These are phyloP conservation scores for Hypoxylon fuscum DNA, from an alignment of 495 filamentous ascomycete species.

Conservation along the genomic window DNA sequence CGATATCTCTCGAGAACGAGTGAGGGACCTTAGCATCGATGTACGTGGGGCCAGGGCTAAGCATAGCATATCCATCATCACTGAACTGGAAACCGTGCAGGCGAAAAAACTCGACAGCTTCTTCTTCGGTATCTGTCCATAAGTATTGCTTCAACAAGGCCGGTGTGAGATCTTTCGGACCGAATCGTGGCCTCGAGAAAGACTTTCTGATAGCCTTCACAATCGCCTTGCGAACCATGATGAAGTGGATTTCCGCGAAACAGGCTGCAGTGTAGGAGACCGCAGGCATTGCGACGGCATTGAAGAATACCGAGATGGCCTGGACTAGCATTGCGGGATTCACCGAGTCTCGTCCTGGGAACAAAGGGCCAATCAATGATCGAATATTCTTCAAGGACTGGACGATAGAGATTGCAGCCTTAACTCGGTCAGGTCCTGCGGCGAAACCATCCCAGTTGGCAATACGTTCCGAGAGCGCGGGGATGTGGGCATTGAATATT, in stretches of 20 bases:
- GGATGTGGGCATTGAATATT: slow-evolving; percentile 80
- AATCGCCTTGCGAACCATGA: slow-evolving; percentile 76
- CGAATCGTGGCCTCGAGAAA: slow-evolving; percentile 68
- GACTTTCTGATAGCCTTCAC: slow-evolving; percentile 72
- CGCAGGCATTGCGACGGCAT: slow-evolving; percentile 69
- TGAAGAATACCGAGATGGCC: slow-evolving; percentile 78
- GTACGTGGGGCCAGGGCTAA: slow-evolving; percentile 36
- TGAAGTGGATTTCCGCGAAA: slow-evolving; percentile 91
- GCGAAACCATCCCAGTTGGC: slow-evolving; percentile 80
- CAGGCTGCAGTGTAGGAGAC: slow-evolving; percentile 94
- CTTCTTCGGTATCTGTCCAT: slow-evolving; percentile 75
- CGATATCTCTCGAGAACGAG: slow-evolving; percentile 51
- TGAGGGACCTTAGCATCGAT: slow-evolving; percentile 54
- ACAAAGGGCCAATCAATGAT: slow-evolving; percentile 70
- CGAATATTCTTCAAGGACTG: slow-evolving; percentile 65
- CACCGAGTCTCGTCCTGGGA: slow-evolving; percentile 49
- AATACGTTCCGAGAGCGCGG: slow-evolving; percentile 77
- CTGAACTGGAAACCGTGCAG: slow-evolving; percentile 72
- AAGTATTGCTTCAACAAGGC: slow-evolving; percentile 70
- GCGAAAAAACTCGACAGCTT: slow-evolving; percentile 75
- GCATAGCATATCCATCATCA: slow-evolving; percentile 59
- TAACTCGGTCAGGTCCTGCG: slow-evolving; percentile 66
- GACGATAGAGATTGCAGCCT: slow-evolving; percentile 52
- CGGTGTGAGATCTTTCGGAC: slow-evolving; percentile 79
- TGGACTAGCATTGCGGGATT: slow-evolving; percentile 52